Evolutionary conservation across 2,329 filamentous ascomycete species (phyloP).

Genomic region (Neopestalotiopsis rosae): DNA sequence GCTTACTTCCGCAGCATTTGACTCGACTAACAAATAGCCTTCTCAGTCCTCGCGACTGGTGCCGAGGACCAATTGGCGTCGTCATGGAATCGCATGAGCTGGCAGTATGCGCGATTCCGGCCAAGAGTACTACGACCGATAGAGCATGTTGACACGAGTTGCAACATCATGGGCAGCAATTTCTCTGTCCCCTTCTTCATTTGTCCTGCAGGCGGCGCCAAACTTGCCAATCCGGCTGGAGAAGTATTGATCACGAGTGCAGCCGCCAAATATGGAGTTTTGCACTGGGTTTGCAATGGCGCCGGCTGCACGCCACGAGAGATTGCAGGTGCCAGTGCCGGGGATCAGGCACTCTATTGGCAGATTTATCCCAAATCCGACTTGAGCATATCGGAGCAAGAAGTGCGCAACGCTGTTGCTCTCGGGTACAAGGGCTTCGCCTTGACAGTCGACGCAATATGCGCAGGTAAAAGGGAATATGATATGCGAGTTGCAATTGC

Average conservation of each 20-base stretch:
- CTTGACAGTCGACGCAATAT: slow-evolving; percentile 6
- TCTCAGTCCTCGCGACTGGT: not conserved
- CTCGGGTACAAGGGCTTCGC: slow-evolving; percentile 6
- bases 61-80: not conserved
- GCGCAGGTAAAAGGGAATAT: slow-evolving; percentile 5
- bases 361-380: slow-evolving; percentile 8
- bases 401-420: not conserved
- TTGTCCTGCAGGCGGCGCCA: slow-evolving; percentile 3
- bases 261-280: not conserved
- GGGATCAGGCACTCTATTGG: slow-evolving; percentile 1
- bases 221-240: not conserved
- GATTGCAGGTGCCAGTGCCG: not conserved
- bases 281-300: slow-evolving; percentile 11
- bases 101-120: slow-evolving; percentile 1
- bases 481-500: not conserved
- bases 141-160: not conserved
- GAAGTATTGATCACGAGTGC: slow-evolving; percentile 5
- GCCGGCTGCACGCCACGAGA: not conserved
- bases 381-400: slow-evolving; percentile 2
- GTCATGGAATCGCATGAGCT: slow-evolving; percentile 3
- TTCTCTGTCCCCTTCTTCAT: slow-evolving; percentile 10
- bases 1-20: not conserved
- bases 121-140: not conserved
- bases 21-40: not conserved
- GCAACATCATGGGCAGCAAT: slow-evolving; percentile 3